Evolutionary conservation across 2,329 filamentous ascomycete species (phyloP).

Genomic region (Sarocladium brachiariae): DNA sequence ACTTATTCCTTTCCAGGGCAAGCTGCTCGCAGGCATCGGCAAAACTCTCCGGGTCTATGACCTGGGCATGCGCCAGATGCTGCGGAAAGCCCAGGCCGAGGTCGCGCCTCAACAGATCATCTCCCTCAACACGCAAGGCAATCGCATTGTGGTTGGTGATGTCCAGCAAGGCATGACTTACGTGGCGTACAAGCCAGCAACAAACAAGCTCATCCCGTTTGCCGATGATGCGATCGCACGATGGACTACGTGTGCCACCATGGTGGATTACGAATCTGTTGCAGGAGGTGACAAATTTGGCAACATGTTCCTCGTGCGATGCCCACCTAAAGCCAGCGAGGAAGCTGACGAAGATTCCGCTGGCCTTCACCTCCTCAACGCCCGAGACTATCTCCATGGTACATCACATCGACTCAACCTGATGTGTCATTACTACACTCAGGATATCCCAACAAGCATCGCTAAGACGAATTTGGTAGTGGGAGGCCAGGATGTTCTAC

Average conservation of each 20-base stretch:
- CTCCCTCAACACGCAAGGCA: conserved; percentile 82
- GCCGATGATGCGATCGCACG: conserved; percentile 82
- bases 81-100: conserved; percentile 83
- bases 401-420: conserved; percentile 77
- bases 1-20: conserved; percentile 88
- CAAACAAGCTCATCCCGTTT: conserved; percentile 89
- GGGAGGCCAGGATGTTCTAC: conserved; percentile 81
- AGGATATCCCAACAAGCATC: conserved; percentile 88
- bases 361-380: conserved; percentile 84
- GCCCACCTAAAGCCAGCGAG: conserved; percentile 76
- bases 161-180: conserved; percentile 88
- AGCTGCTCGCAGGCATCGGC: conserved; percentile 78
- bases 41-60: conserved; percentile 82
- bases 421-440: conserved; percentile 81
- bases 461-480: conserved; percentile 85
- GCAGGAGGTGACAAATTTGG: conserved; percentile 97
- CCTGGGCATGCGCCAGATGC: conserved; percentile 82
- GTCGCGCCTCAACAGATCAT: conserved; percentile 79
- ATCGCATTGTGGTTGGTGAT: conserved; percentile 85
- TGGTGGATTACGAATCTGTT: conserved; percentile 96
- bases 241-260: conserved; percentile 84
- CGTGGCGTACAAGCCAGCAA: conserved; percentile 86
- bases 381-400: conserved; percentile 83
- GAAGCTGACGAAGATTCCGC: conserved; percentile 90
- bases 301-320: conserved; percentile 88